Percentiles rank a stretch among this genome's conserved stretches.
These are phyloP conservation scores for Suillus subluteus DNA, from an alignment of 768 basidiomycete species.

Conservation along the genomic window DNA sequence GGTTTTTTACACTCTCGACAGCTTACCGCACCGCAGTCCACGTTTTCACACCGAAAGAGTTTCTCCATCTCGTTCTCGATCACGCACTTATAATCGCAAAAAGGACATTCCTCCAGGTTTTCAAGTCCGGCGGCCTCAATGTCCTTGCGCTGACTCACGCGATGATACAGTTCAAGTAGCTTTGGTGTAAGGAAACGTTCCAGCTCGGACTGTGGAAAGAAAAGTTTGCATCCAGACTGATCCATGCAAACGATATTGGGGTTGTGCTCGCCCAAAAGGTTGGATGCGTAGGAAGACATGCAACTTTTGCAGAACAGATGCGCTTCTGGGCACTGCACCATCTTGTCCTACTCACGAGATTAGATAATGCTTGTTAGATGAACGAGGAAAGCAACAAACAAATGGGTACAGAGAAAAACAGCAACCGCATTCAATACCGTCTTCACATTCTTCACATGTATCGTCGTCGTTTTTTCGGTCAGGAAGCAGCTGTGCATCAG, in stretches of 20 bases:
- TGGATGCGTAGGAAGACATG: constrained; percentile 68
- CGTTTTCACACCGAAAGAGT: constrained; percentile 57
- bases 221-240: constrained; percentile 67
- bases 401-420: constrained; percentile 78
- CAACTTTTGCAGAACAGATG: constrained; percentile 86
- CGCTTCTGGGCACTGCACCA: constrained; percentile 88
- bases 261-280: constrained; percentile 65
- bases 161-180: constrained; percentile 69
- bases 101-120: constrained; percentile 87
- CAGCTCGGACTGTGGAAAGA: constrained; percentile 73
- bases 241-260: constrained; percentile 81
- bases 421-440: constrained; percentile 85
- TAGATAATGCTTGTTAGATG: neutral
- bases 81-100: constrained; percentile 86
- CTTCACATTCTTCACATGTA: constrained; percentile 47
- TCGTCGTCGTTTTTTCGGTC: constrained; percentile 44
- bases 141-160: constrained; percentile 77
- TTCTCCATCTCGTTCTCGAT: constrained; percentile 71
- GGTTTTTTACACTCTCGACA: constrained; percentile 80
- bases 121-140: constrained; percentile 79
- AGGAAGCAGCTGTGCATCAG: constrained; percentile 32
- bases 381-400: constrained; percentile 40
- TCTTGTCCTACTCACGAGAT: constrained; percentile 57
- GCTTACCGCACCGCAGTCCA: constrained; percentile 74
- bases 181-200: constrained; percentile 66